Evolutionary conservation across 1,139 yeast species (phyloP).

Genomic region (Blastobotrys buckinghamii): DNA sequence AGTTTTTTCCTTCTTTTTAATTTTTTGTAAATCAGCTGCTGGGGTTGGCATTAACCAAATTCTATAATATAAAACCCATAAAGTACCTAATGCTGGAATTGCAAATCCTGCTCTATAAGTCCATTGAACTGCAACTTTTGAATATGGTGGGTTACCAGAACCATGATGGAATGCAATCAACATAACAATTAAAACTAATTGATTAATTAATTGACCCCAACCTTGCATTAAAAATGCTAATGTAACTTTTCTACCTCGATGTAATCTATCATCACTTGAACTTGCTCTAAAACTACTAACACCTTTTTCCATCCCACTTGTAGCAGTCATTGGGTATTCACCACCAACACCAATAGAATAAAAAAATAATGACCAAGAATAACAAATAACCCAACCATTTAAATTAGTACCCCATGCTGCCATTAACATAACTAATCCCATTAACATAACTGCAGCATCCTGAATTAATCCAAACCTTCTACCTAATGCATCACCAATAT

Average conservation of each 20-base stretch:
- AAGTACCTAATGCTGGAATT: constrained; percentile 36
- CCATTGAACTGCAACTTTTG: constrained; percentile 33
- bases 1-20: constrained; percentile 33
- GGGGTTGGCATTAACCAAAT: constrained; percentile 35
- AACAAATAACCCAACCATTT: constrained; percentile 45
- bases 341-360: constrained; percentile 94
- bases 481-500: constrained; percentile 77
- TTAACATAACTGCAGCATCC: constrained; percentile 35
- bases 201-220: constrained; percentile 41
- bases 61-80: constrained; percentile 37
- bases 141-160: constrained; percentile 40
- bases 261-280: constrained; percentile 33
- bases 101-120: constrained; percentile 36
- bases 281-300: constrained; percentile 25
- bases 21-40: constrained; percentile 28
- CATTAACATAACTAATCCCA: constrained; percentile 78
- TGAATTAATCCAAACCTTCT: constrained; percentile 67
- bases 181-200: constrained; percentile 33
- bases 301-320: constrained; percentile 37
- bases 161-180: constrained; percentile 42
- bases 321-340: constrained; percentile 94
- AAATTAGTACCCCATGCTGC: constrained; percentile 37
- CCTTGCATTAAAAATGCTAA: constrained; percentile 40
- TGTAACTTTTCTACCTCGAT: constrained; percentile 39
- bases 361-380: constrained; percentile 56